Evolutionary conservation across 176 grass and related monocot species (phyloP).

Genomic region (Alloteropsis semialata): DNA sequence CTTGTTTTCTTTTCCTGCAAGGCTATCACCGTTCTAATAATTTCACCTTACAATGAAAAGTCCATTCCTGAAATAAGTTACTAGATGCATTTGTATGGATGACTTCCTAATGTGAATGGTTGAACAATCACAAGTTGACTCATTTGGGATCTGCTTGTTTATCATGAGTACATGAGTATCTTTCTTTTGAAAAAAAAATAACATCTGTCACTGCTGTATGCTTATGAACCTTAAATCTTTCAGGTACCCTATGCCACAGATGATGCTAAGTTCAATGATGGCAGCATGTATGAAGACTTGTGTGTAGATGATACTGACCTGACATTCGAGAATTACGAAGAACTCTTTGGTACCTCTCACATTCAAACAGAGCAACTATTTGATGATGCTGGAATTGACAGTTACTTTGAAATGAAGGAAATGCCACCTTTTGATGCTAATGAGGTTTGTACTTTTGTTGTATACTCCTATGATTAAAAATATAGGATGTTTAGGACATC

Average conservation of each 20-base stretch:
- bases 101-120: not conserved
- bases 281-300: conserved; percentile 65
- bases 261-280: conserved; percentile 68
- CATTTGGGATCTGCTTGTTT: not conserved
- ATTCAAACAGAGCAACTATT: conserved; percentile 72
- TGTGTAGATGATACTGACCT: conserved; percentile 63
- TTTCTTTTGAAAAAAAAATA: not conserved
- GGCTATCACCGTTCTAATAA: not conserved
- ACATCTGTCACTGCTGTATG: not conserved
- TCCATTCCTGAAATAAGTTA: not conserved
- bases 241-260: conserved; percentile 38
- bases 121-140: not conserved
- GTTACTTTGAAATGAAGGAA: conserved; percentile 78
- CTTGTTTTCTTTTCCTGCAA: not conserved
- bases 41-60: not conserved
- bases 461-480: not conserved
- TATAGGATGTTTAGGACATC: not conserved
- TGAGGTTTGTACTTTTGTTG: conserved; percentile 30
- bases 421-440: conserved; percentile 43
- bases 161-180: not conserved
- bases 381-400: conserved; percentile 87
- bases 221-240: conserved; percentile 29
- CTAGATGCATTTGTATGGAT: not conserved
- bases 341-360: conserved; percentile 76
- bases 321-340: conserved; percentile 93